Base-by-base conservation (phyloP, 129 eudicot species). In the Chrysanthemum seticuspe region DNA sequence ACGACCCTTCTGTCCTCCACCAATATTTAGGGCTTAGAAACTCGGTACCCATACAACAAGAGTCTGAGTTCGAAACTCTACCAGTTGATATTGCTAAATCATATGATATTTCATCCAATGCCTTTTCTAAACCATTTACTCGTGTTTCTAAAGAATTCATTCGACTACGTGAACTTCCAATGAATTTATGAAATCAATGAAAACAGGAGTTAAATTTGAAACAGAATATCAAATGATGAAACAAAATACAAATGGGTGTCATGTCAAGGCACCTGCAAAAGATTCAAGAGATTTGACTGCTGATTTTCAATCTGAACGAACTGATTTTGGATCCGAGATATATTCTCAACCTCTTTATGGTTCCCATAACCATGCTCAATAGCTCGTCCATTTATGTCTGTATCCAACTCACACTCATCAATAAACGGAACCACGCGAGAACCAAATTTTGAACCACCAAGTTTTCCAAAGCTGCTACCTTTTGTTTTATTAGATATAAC, bases 21-120 rank as follows among this genome's bases (percentile, higher is more conserved):
- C 98, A 93, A 65, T 85, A 94, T 85, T 86, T 87, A 15, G 98
- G 97, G 70, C 97, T 90, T 54, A 94, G 57, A 77, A 90, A 94
- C 11, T 94, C 96, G 44, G 97, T 83, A 61, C 92, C 82, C 88
- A 84, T 73, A 65, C 98, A 87, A 72, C 97, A 93, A 55, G 85
- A 21, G 21, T 21, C 89, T 0, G 77, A 70, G 55, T 72, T 74
- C 2, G 92, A 67, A 77, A 87, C 84, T 51, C 84, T 90, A 62
- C 97, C 82, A 5, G 76, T 86, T 64, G 96, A 82, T 54, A 86
- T 27, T 29, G 87, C 92, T 59, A 93, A 72, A 77, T 87, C 96
- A 60, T 86, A 79, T 58, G 95, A 90, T 86, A 93, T 93, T 71
- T 84, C 97, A 71, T 85, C 98, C 66, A 90, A 62, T 67, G 84